phyloP scores from a whole-genome alignment of 441 rosid species.

The Capsella rubella region DNA sequence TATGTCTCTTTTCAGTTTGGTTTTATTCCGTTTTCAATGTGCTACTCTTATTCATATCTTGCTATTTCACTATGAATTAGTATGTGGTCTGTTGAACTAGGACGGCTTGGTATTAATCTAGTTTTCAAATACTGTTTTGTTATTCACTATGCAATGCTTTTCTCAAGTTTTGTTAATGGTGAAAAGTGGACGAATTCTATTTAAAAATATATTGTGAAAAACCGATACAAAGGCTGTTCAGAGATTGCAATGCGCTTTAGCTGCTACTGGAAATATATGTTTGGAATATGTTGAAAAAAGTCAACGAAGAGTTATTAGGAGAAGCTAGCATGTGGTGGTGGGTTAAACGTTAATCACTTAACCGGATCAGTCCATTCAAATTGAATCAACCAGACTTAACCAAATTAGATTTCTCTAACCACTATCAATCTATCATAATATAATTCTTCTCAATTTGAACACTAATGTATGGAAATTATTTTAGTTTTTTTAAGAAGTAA shows the following conservation, averaged over 20 bases:
- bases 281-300: not conserved
- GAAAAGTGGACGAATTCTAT: not conserved
- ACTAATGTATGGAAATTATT: no score
- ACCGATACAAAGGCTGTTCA: not conserved
- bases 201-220: not conserved
- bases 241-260: not conserved
- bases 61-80: not conserved
- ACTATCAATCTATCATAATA: no score
- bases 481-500: no score
- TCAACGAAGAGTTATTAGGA: no score
- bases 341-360: not conserved
- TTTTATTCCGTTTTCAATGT: not conserved
- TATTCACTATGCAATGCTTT: not conserved
- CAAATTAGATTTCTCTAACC: not conserved
- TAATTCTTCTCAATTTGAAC: not conserved
- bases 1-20: not conserved
- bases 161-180: not conserved
- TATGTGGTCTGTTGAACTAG: not conserved
- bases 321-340: not conserved
- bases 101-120: not conserved
- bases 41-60: not conserved
- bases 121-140: not conserved
- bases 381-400: not conserved
- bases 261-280: no score
- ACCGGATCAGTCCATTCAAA: not conserved